These are phyloP conservation scores for Aspergillus pseudoglaucus DNA, from an alignment of 2,329 filamentous ascomycete genomes.

Conservation along the genomic window DNA sequence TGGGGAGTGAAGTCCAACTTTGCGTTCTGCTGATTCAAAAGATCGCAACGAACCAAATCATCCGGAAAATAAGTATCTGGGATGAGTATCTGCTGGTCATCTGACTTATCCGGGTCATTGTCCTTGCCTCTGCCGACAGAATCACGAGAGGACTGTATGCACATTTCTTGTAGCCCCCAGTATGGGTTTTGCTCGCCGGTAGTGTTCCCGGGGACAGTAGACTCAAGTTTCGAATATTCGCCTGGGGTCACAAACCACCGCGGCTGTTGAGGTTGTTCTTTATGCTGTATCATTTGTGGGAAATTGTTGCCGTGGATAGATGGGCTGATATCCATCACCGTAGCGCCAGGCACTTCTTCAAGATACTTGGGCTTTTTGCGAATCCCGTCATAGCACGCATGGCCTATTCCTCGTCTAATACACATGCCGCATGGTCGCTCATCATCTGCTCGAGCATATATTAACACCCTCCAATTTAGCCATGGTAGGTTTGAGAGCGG, in stretches of 20 bases:
- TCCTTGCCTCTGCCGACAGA: not conserved
- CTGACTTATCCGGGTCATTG: not conserved
- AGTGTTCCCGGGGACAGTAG: not conserved
- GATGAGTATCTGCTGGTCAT: not conserved
- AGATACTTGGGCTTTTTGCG: constrained; percentile 3
- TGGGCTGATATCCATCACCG: not conserved
- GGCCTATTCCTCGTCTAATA: not conserved
- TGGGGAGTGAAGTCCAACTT: not conserved
- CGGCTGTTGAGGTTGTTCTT: not conserved
- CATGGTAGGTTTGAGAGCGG: not conserved
- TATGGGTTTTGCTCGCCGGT: not conserved
- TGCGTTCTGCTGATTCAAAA: not conserved
- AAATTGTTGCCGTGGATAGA: not conserved
- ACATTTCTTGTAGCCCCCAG: not conserved
- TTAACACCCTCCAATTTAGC: not conserved
- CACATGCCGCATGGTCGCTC: not conserved
- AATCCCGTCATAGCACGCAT: not conserved
- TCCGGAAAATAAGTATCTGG: not conserved
- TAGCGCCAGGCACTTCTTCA: not conserved
- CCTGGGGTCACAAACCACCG: not conserved
- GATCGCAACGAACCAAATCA: not conserved
- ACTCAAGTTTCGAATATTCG: not conserved
- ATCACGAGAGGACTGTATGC: not conserved
- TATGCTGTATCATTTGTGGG: not conserved
- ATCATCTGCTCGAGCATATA: not conserved